Conservation (phyloP, 176 grass and related monocot genomes). For the Carex myosuroides region DNA sequence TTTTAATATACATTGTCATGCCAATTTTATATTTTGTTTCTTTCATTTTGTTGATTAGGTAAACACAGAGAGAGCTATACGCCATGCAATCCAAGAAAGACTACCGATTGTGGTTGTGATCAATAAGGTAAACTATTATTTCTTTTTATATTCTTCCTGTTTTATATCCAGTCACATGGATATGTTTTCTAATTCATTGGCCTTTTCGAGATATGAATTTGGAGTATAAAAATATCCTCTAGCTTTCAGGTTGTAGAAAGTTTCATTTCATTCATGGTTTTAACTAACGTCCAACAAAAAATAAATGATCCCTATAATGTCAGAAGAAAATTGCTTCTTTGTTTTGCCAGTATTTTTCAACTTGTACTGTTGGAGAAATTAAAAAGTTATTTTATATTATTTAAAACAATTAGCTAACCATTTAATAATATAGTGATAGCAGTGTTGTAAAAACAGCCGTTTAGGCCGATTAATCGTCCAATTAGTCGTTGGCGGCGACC, state of each 20-base stretch:
- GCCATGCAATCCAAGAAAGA: constrained; percentile 92
- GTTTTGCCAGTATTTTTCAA: neutral
- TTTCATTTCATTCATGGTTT: neutral
- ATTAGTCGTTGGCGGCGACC: too few species aligned
- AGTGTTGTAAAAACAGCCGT: too few species aligned
- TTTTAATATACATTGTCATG: neutral
- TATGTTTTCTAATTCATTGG: neutral
- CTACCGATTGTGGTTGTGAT: constrained; percentile 93
- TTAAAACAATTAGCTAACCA: neutral
- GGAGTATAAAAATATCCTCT: neutral
- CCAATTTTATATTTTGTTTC: neutral
- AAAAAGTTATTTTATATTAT: neutral
- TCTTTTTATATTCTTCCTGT: neutral
- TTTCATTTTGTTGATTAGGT: constrained; percentile 52
- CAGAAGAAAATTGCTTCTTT: neutral
- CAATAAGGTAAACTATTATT: constrained; percentile 58
- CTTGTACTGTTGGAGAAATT: constrained; percentile 3
- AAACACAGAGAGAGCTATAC: constrained; percentile 98
- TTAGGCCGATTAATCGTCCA: too few species aligned
- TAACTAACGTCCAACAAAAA: too few species aligned
- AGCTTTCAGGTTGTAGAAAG: constrained; percentile 1
- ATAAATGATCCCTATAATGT: neutral
- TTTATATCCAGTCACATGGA: neutral
- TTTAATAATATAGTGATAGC: too few species aligned
- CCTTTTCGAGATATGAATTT: neutral